phyloP scores from a whole-genome alignment of 2,329 filamentous ascomycete genomes.

The Ophiosphaerella herpotricha region DNA sequence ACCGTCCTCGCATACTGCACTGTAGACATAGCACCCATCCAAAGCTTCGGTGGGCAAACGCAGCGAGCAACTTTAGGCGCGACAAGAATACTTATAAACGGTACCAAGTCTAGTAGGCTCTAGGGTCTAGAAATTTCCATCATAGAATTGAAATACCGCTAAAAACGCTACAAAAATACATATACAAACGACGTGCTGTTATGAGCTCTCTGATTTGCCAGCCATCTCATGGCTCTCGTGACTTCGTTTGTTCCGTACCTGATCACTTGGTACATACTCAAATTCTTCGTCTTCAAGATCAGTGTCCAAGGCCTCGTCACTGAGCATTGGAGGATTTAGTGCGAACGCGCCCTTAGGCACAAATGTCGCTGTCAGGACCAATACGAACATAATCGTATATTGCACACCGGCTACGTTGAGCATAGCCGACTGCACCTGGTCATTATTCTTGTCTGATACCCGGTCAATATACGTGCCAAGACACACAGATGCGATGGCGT shows the following conservation, averaged over 20 bases:
- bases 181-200: neutral
- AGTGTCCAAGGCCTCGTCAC: constrained; percentile 46
- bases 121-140: neutral
- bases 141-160: constrained; percentile 1
- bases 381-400: constrained; percentile 50
- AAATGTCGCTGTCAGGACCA: constrained; percentile 53
- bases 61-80: no score
- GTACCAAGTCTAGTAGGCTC: no score
- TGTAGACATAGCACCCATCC: no score
- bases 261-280: constrained; percentile 25
- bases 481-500: constrained; percentile 51
- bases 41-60: no score
- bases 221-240: constrained; percentile 29
- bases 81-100: no score
- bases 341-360: constrained; percentile 52
- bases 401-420: constrained; percentile 54
- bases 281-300: constrained; percentile 34
- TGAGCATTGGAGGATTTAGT: constrained; percentile 52
- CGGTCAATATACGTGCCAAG: constrained; percentile 55
- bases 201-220: constrained; percentile 22
- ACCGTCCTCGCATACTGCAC: neutral
- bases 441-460: constrained; percentile 44
- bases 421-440: constrained; percentile 49
- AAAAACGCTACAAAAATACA: constrained; percentile 3
- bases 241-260: constrained; percentile 22